Conservation (phyloP, 2,329 filamentous ascomycete genomes). For the Venturia pyrina region DNA sequence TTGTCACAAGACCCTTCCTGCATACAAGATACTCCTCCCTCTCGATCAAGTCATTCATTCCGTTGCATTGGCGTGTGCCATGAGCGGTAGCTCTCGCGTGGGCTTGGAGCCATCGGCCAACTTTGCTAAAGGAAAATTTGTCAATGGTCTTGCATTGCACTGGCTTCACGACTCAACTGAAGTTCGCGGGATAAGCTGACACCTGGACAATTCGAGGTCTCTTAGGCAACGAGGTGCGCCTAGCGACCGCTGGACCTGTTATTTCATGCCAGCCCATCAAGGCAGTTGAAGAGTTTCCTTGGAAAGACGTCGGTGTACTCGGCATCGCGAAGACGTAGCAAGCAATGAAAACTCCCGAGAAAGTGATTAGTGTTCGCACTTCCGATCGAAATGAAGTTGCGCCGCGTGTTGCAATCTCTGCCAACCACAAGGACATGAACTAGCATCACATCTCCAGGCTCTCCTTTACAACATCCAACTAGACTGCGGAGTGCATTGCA, state of each 20-base stretch:
- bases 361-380: too few relatives aligned
- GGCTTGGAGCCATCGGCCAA: too few relatives aligned
- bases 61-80: too few relatives aligned
- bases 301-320: not conserved
- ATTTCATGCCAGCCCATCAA: not conserved
- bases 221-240: not conserved
- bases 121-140: too few relatives aligned
- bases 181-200: too few relatives aligned
- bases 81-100: too few relatives aligned
- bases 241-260: not conserved
- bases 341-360: not conserved
- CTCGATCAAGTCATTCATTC: too few relatives aligned
- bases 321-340: not conserved
- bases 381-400: not conserved
- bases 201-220: too few relatives aligned
- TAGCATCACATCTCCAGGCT: not conserved
- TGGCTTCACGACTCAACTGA: too few relatives aligned
- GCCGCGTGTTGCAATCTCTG: not conserved
- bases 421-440: not conserved
- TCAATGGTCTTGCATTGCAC: too few relatives aligned
- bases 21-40: too few relatives aligned
- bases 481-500: not conserved
- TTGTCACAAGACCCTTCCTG: too few relatives aligned
- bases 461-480: not conserved
- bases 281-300: not conserved